Conservation (phyloP, 2,329 filamentous ascomycete species). For the Dothistroma pini region DNA sequence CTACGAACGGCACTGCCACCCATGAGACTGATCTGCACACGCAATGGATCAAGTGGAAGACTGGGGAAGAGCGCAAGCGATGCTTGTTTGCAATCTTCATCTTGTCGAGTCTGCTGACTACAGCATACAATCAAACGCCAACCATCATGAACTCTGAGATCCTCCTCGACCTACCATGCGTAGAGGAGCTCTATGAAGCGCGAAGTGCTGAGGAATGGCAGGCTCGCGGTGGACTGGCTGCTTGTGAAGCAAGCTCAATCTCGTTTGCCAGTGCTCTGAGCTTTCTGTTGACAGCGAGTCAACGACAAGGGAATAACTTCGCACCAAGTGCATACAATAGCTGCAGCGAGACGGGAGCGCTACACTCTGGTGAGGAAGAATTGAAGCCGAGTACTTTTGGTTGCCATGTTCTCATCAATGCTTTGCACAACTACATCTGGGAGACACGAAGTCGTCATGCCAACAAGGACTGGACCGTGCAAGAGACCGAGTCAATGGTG, state of each 20-base stretch:
- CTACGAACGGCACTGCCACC: slow-evolving; percentile 4
- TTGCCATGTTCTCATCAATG: slow-evolving; percentile 86
- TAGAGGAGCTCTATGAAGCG: slow-evolving; percentile 85
- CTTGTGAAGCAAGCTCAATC: slow-evolving; percentile 65
- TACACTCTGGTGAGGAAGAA: slow-evolving; percentile 48
- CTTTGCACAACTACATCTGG: slow-evolving; percentile 97
- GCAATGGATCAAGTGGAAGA: slow-evolving; percentile 91
- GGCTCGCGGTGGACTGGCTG: slow-evolving; percentile 67
- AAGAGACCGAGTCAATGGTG: slow-evolving; percentile 95
- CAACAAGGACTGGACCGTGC: slow-evolving; percentile 81
- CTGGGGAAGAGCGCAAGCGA: slow-evolving; percentile 82
- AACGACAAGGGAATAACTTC: slow-evolving; percentile 43
- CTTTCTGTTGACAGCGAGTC: slow-evolving; percentile 74
- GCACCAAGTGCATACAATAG: slow-evolving; percentile 25
- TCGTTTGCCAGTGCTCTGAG: slow-evolving; percentile 81
- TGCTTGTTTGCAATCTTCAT: slow-evolving; percentile 90
- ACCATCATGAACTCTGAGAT: slow-evolving; percentile 94
- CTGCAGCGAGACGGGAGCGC: slow-evolving; percentile 16
- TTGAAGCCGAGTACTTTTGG: slow-evolving; percentile 86
- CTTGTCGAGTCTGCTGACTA: slow-evolving; percentile 84
- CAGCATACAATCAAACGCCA: slow-evolving; percentile 88
- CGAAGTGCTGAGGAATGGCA: slow-evolving; percentile 80
- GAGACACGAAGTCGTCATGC: slow-evolving; percentile 89
- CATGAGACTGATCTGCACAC: slow-evolving; percentile 50
- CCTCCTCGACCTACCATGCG: slow-evolving; percentile 80